phyloP scores from a whole-genome alignment of 2,329 filamentous ascomycete species.

The Trichoderma atroviride region DNA sequence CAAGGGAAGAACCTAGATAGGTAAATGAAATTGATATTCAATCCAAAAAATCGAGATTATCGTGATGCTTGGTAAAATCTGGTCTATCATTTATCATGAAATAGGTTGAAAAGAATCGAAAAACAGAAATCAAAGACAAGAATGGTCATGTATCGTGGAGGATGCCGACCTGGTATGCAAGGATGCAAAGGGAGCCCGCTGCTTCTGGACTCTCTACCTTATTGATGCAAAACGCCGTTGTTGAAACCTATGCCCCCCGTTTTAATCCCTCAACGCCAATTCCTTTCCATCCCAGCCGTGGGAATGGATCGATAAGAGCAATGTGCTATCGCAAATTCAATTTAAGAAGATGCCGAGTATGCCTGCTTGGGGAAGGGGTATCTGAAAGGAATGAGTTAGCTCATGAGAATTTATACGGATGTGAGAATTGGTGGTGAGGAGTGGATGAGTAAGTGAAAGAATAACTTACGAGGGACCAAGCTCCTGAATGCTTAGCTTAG shows the following conservation, averaged over 20 bases:
- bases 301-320: slow-evolving; percentile 34
- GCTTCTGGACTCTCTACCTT: slow-evolving; percentile 33
- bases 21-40: slow-evolving; percentile 16
- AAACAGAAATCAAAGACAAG: background rate
- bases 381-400: slow-evolving; percentile 46
- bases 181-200: slow-evolving; percentile 39
- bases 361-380: slow-evolving; percentile 82
- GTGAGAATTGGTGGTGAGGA: background rate
- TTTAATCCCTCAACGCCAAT: slow-evolving; percentile 48
- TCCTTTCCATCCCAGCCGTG: slow-evolving; percentile 30
- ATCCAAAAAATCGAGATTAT: slow-evolving; percentile 20
- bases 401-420: background rate
- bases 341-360: slow-evolving; percentile 58
- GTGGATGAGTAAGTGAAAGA: background rate
- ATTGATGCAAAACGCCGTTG: slow-evolving; percentile 52
- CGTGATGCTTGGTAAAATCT: background rate
- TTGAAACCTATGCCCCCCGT: slow-evolving; percentile 53
- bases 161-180: slow-evolving; percentile 44
- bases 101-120: slow-evolving; percentile 13
- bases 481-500: slow-evolving; percentile 90
- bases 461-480: slow-evolving; percentile 87
- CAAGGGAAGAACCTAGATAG: background rate
- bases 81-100: slow-evolving; percentile 23
- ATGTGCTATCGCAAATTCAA: slow-evolving; percentile 29
- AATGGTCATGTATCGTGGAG: slow-evolving; percentile 45